Percentiles rank a stretch among this genome's conserved stretches.
These are phyloP conservation scores for Monosporascus sp. DNA, from an alignment of 2,329 filamentous ascomycete genomes.

Conservation along the genomic window DNA sequence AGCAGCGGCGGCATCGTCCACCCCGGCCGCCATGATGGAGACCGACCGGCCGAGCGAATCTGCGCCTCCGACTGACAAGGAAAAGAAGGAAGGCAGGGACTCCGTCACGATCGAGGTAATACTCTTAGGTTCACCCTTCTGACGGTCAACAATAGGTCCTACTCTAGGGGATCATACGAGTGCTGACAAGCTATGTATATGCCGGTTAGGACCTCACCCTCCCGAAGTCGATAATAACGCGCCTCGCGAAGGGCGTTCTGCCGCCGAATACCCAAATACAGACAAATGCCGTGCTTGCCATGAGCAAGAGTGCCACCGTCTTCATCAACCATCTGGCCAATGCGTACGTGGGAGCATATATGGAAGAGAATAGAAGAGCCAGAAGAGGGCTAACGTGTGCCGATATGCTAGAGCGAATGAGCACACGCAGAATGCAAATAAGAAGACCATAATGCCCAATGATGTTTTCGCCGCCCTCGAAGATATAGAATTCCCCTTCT, in stretches of 20 bases:
- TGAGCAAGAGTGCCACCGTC: conserved; percentile 77
- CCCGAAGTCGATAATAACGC: conserved; percentile 75
- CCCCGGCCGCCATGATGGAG: conserved; percentile 27
- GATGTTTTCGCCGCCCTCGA: conserved; percentile 75
- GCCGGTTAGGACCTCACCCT: conserved; percentile 62
- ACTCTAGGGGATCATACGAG: background rate
- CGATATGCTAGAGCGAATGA: conserved; percentile 60
- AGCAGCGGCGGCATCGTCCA: conserved; percentile 16
- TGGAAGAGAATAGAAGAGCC: background rate
- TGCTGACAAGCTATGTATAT: conserved; percentile 8
- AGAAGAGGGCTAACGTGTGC: no score
- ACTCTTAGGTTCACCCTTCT: background rate
- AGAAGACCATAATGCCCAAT: conserved; percentile 72
- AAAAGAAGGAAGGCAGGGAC: conserved; percentile 31
- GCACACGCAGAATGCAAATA: conserved; percentile 58
- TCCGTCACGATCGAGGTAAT: conserved; percentile 49
- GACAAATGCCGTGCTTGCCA: conserved; percentile 72
- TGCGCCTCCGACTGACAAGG: conserved; percentile 22
- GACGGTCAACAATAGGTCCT: background rate
- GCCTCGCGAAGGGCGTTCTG: conserved; percentile 73
- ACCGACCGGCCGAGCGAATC: conserved; percentile 27
- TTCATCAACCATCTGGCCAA: conserved; percentile 77
- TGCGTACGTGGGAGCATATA: conserved; percentile 49
- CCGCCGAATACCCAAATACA: conserved; percentile 80
- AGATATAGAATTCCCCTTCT: conserved; percentile 73